Evolutionary conservation across 2,329 filamentous ascomycete genomes (phyloP), one percentile per base, ranked within the genome.

Genomic region (Scedosporium aurantiacum): DNA sequence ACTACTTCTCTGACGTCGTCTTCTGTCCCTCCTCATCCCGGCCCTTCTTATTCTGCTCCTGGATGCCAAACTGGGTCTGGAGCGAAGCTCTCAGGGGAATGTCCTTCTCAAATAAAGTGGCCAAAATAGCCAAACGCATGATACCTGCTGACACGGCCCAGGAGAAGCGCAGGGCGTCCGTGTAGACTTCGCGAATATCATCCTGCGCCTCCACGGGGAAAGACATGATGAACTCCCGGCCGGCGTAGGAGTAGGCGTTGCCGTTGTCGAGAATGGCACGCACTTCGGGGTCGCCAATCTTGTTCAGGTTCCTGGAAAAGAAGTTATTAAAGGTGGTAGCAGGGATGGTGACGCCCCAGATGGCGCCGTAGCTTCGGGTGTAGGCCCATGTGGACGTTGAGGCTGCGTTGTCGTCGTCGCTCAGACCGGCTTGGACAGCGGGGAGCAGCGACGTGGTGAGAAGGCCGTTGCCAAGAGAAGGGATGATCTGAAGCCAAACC

Each of bases 261-360:
- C 70, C 71, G 16, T 58, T 61, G 4, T 45, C 56, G 2, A 70
- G 60, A 25, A 59, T 23, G 1, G 40, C 61, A 2, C 62, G 25
- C 43, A 64, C 57, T 40, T 52, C 28, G 12, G n/a, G 18, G 55
- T 66, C 61, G 10, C 59, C 43, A 60, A 67, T 65, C 57, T 43
- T 58, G 40, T 45, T 12, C 8, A 61, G 45, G 14, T 63, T 58
- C 18, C 61, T 23, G 1, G 61, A 63, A 47, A 63, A 64, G 2
- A 64, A 64, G 62, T 63, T 69, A 62, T 66, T 66, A 65, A 76
- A 79, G 28, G 79, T 70, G 4, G 73, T 70, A 1, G 71, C 71
- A 0, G 75, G 73, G 27, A 82, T 74, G 0, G 76, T 70, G 1
- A 77, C 71, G 8, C 78, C 79, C 68, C 79, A 76, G 3, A 77